Conservation (phyloP, 208 protist genomes). For the Wallacemonas collosoma region DNA sequence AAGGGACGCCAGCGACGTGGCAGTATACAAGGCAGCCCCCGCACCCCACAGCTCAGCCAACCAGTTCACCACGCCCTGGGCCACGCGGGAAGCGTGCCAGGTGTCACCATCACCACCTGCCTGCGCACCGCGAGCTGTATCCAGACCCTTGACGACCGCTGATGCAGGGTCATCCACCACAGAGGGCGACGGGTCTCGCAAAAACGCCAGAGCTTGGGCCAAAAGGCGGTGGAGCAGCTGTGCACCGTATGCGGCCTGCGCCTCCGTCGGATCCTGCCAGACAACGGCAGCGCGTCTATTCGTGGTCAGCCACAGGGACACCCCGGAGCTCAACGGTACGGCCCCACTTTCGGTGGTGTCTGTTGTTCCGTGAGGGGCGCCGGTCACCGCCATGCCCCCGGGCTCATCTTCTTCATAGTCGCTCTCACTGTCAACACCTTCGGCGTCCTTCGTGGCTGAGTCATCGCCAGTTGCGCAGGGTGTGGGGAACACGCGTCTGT, state of each 20-base stretch:
- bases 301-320: neutral
- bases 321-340: neutral
- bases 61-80: conserved; percentile 1
- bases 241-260: neutral
- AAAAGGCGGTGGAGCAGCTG: neutral
- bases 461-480: neutral
- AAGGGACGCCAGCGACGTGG: neutral
- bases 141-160: neutral
- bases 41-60: conserved; percentile 3
- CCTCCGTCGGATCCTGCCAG: conserved; percentile 13
- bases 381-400: neutral
- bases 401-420: neutral
- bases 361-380: too few relatives aligned
- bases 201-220: neutral
- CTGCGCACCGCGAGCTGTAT: neutral
- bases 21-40: conserved; percentile 1
- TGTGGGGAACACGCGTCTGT: neutral
- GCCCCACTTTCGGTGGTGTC: neutral
- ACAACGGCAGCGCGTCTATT: neutral
- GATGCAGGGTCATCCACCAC: too few relatives aligned
- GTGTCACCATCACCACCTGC: neutral
- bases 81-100: neutral
- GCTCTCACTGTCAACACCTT: neutral
- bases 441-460: neutral
- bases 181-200: conserved; percentile 4